phyloP scores from a whole-genome alignment of 2,329 filamentous ascomycete genomes.

The Sclerotinia glacialis region DNA sequence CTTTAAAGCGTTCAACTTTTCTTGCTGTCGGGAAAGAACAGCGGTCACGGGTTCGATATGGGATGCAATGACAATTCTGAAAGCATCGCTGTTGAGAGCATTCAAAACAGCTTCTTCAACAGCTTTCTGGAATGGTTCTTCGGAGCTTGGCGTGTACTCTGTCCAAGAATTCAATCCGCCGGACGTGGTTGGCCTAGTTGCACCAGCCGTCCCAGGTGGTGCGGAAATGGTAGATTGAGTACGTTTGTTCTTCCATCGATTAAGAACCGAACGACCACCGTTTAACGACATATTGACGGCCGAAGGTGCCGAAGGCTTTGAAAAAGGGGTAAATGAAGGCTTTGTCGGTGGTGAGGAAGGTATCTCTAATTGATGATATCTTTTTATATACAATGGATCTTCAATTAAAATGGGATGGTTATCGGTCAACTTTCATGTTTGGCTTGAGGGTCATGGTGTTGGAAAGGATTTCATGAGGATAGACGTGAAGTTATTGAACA shows the following conservation, averaged over 20 bases:
- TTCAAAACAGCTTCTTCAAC: slow-evolving; percentile 29
- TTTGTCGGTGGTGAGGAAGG: background rate
- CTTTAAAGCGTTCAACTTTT: slow-evolving; percentile 31
- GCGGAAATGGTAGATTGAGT: slow-evolving; percentile 22
- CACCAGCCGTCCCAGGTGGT: slow-evolving; percentile 14
- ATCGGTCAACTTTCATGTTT: slow-evolving; percentile 7
- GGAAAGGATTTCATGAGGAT: slow-evolving; percentile 11
- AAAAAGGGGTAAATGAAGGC: background rate
- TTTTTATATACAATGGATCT: background rate
- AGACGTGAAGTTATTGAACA: slow-evolving; percentile 17
- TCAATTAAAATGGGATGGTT: background rate
- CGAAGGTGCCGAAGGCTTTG: background rate
- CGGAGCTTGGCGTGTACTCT: slow-evolving; percentile 22
- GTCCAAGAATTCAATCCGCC: slow-evolving; percentile 20
- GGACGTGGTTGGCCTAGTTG: slow-evolving; percentile 25
- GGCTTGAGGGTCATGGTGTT: slow-evolving; percentile 18
- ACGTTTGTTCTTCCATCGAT: slow-evolving; percentile 31
- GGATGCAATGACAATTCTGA: slow-evolving; percentile 29
- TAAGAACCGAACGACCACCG: slow-evolving; percentile 24
- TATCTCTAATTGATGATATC: background rate
- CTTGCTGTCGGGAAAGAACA: slow-evolving; percentile 27
- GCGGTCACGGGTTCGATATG: slow-evolving; percentile 28
- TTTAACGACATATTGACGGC: slow-evolving; percentile 24
- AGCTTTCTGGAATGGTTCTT: slow-evolving; percentile 26
- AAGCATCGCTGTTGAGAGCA: slow-evolving; percentile 29